These are phyloP conservation scores for Neonectria neomacrospora DNA, from an alignment of 2,329 filamentous ascomycete species.

Conservation along the genomic window DNA sequence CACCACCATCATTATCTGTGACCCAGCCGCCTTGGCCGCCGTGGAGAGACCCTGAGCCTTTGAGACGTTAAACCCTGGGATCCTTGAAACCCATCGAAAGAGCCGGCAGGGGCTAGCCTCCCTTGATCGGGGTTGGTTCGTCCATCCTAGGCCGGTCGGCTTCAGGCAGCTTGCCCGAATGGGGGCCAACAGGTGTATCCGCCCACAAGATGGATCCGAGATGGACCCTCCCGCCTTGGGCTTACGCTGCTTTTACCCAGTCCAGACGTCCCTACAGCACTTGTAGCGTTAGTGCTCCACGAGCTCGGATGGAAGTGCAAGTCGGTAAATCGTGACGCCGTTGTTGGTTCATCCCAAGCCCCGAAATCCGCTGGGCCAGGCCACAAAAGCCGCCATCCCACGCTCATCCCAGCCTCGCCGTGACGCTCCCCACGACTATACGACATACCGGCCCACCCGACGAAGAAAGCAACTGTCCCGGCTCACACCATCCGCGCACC, in stretches of 20 bases:
- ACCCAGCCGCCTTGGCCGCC: conserved; percentile 16
- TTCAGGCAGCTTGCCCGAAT: conserved; percentile 37
- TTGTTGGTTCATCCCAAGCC: conserved; percentile 33
- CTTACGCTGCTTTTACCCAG: conserved; percentile 15
- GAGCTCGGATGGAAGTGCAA: conserved; percentile 16
- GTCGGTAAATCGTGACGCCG: conserved; percentile 40
- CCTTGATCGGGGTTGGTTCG: conserved; percentile 36
- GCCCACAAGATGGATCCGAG: conserved; percentile 20
- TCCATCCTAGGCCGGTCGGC: conserved; percentile 34
- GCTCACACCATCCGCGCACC: conserved; percentile 38
- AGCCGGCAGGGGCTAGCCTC: conserved; percentile 32
- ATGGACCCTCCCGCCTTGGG: conserved; percentile 8
- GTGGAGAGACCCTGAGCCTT: conserved; percentile 8
- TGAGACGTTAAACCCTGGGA: conserved; percentile 8
- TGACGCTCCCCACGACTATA: conserved; percentile 36
- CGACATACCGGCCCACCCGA: conserved; percentile 32
- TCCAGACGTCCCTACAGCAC: conserved; percentile 13
- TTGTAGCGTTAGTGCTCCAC: conserved; percentile 24
- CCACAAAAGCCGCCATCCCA: conserved; percentile 31
- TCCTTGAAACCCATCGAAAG: conserved; percentile 26
- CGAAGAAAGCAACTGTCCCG: conserved; percentile 28
- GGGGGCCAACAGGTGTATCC: conserved; percentile 19
- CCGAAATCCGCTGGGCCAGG: conserved; percentile 18
- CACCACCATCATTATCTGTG: neutral
- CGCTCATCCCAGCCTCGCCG: conserved; percentile 33